Evolutionary conservation across 23 red algal species (phyloP).

Genomic region (Gracilaria vermiculophylla): DNA sequence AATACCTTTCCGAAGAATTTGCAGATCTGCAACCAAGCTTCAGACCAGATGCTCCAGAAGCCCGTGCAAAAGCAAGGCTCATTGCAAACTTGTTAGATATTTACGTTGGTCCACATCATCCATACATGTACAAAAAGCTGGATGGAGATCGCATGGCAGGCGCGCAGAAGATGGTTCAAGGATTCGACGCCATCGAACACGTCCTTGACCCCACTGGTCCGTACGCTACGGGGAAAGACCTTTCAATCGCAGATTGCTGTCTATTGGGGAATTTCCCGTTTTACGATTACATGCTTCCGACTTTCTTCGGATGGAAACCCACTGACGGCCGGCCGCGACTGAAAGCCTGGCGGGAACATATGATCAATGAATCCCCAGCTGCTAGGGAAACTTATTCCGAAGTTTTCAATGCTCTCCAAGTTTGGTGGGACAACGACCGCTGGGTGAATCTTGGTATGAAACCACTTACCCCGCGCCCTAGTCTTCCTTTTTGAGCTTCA

Average conservation of each 20-base stretch:
- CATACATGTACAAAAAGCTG: slow-evolving; percentile 76
- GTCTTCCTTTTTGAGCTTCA: background rate
- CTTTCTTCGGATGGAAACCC: slow-evolving; percentile 63
- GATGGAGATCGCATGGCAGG: slow-evolving; percentile 28
- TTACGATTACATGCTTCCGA: slow-evolving; percentile 77
- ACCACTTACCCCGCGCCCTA: slow-evolving; percentile 53
- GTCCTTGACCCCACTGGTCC: slow-evolving; percentile 49
- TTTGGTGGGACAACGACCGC: slow-evolving; percentile 72
- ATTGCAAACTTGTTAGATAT: slow-evolving; percentile 55
- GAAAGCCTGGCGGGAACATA: slow-evolving; percentile 60
- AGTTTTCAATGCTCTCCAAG: slow-evolving; percentile 58
- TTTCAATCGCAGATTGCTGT: slow-evolving; percentile 77
- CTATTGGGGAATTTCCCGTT: slow-evolving; percentile 76
- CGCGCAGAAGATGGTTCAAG: slow-evolving; percentile 16
- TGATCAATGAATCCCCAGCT: slow-evolving; percentile 54
- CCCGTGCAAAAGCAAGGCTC: slow-evolving; percentile 71
- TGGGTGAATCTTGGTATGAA: slow-evolving; percentile 73
- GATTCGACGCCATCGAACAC: slow-evolving; percentile 66
- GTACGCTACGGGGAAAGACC: slow-evolving; percentile 51
- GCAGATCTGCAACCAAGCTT: slow-evolving; percentile 39
- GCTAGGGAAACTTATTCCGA: slow-evolving; percentile 60
- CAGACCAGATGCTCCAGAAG: slow-evolving; percentile 45
- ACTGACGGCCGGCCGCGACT: slow-evolving; percentile 70
- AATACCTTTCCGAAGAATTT: slow-evolving; percentile 77
- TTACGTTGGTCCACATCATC: slow-evolving; percentile 78